Conservation (phyloP, 2,329 filamentous ascomycete species). For the Fusarium azukiicola region DNA sequence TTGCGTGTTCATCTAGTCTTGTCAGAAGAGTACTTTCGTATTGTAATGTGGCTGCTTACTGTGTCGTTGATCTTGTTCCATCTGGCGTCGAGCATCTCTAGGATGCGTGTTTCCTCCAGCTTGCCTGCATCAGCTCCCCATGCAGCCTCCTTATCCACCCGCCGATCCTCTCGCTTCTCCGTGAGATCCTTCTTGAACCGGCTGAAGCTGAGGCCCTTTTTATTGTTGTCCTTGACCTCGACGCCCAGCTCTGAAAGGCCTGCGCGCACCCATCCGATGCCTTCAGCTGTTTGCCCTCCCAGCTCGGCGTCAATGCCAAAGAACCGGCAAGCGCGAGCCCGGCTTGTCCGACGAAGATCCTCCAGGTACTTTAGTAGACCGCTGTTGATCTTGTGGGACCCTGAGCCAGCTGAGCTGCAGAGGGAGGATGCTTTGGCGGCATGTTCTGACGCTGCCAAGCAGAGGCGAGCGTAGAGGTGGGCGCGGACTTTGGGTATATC, state of each 20-base stretch:
- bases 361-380: slow-evolving; percentile 87
- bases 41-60: slow-evolving; percentile 70
- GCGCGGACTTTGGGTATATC: slow-evolving; percentile 94
- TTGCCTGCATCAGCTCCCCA: slow-evolving; percentile 94
- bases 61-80: slow-evolving; percentile 98
- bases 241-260: slow-evolving; percentile 88
- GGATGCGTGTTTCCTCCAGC: slow-evolving; percentile 90
- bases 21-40: slow-evolving; percentile 22
- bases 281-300: slow-evolving; percentile 89
- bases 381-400: slow-evolving; percentile 78
- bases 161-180: slow-evolving; percentile 89
- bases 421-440: slow-evolving; percentile 85
- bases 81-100: slow-evolving; percentile 93
- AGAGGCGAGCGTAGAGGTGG: slow-evolving; percentile 92
- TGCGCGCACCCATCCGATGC: slow-evolving; percentile 91
- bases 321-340: slow-evolving; percentile 93
- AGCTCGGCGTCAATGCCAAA: slow-evolving; percentile 94
- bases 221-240: slow-evolving; percentile 69
- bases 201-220: slow-evolving; percentile 78
- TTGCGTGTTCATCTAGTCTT: slow-evolving; percentile 87
- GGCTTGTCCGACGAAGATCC: slow-evolving; percentile 86
- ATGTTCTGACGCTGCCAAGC: slow-evolving; percentile 93
- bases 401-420: slow-evolving; percentile 64
- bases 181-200: slow-evolving; percentile 87
- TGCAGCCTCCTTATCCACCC: slow-evolving; percentile 84